Evolutionary conservation across 768 basidiomycete species (phyloP).

Genomic region (Pleurotus ostreatus): DNA sequence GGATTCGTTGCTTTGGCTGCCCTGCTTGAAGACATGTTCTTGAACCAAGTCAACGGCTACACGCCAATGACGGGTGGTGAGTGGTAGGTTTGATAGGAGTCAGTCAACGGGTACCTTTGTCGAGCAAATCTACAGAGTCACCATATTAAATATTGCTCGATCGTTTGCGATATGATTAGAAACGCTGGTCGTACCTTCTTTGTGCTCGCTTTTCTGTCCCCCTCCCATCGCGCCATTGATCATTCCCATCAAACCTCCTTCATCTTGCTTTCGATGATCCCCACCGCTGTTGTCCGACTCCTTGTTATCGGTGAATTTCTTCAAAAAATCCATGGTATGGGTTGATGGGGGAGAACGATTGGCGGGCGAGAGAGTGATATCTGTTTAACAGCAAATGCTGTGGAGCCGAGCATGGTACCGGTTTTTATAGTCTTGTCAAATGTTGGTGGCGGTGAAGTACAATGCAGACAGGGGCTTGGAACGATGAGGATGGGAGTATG

Average conservation of each 20-base stretch:
- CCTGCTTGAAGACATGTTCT: constrained; percentile 33
- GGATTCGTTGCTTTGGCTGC: constrained; percentile 33
- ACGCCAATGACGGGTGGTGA: background rate
- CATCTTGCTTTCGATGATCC: background rate
- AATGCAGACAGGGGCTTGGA: too few relatives aligned
- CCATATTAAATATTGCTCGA: background rate
- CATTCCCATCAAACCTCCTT: constrained; percentile 10
- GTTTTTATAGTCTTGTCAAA: too few relatives aligned
- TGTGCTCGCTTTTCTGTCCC: constrained; percentile 18
- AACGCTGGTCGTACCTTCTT: constrained; percentile 15
- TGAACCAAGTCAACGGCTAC: constrained; percentile 39
- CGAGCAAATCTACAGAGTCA: constrained; percentile 18
- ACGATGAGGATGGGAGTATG: too few relatives aligned
- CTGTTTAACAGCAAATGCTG: too few relatives aligned
- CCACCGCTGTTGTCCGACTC: background rate
- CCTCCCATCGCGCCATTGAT: constrained; percentile 21
- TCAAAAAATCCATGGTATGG: background rate
- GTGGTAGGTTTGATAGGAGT: background rate
- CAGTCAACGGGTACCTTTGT: constrained; percentile 23
- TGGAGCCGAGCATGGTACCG: too few relatives aligned
- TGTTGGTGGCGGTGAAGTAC: too few relatives aligned
- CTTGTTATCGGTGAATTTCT: background rate
- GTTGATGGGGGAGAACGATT: too few relatives aligned
- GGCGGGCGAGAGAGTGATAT: too few relatives aligned
- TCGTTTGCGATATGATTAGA: background rate